phyloP scores from a whole-genome alignment of 768 basidiomycete species.

The Cyclocybe aegerita region DNA sequence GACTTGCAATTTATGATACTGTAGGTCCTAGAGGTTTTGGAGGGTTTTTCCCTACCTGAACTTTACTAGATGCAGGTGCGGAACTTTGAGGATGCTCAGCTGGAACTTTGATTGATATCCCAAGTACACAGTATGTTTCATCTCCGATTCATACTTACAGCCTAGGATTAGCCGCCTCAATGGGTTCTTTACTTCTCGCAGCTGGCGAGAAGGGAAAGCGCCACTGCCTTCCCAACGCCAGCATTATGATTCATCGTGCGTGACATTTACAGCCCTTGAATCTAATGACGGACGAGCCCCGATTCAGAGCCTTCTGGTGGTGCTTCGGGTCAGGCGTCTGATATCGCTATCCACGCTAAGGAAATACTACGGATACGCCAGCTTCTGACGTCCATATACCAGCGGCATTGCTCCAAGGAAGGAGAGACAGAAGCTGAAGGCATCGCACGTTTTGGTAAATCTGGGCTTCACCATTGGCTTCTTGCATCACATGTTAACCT shows the following conservation, averaged over 20 bases:
- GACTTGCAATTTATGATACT: conserved; percentile 96
- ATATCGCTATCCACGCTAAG: conserved; percentile 97
- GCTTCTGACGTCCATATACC: conserved; percentile 84
- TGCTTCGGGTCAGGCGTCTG: conserved; percentile 91
- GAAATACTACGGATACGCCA: conserved; percentile 91
- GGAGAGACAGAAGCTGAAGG: conserved; percentile 67
- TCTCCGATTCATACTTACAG: conserved; percentile 97
- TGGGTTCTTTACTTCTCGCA: conserved; percentile 92
- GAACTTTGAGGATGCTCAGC: conserved; percentile 14
- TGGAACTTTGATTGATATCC: conserved; percentile 19
- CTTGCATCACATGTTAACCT: conserved; percentile 16
- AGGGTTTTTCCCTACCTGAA: conserved; percentile 5
- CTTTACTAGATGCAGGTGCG: conserved; percentile 68
- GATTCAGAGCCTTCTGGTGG: conserved; percentile 90
- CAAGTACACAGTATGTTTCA: conserved; percentile 70
- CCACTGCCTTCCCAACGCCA: conserved; percentile 89
- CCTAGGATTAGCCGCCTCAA: conserved; percentile 91
- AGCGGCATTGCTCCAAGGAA: conserved; percentile 72
- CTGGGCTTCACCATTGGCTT: conserved; percentile 8
- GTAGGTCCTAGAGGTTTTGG: conserved; percentile 42
- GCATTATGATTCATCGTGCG: conserved; percentile 98
- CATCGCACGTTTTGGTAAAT: conserved; percentile 75
- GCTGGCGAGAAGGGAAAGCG: conserved; percentile 91
- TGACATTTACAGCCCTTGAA: conserved; percentile 12
- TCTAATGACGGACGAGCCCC: conserved; percentile 8